Evolutionary conservation across 1,139 yeast genomes (phyloP).

Genomic region (Suzukiozyma palmioleophila): DNA sequence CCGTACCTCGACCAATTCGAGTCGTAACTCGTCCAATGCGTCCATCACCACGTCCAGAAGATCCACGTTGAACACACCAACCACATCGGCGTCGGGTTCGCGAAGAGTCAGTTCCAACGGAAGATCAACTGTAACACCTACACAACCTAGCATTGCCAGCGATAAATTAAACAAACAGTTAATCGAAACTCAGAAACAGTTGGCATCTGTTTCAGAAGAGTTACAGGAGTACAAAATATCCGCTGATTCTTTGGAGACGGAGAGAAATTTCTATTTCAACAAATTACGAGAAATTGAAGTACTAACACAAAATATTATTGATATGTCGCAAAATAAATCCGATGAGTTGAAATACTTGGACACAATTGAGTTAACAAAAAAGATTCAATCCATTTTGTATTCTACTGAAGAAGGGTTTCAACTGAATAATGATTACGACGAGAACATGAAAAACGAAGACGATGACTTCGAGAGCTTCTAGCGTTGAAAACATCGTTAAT

Average conservation of each 20-base stretch:
- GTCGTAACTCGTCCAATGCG: neutral
- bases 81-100: neutral
- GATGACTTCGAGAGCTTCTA: neutral
- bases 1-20: neutral
- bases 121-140: slow-evolving; percentile 8
- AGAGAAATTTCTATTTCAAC: slow-evolving; percentile 85
- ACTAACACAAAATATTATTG: slow-evolving; percentile 62
- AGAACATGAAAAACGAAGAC: slow-evolving; percentile 5
- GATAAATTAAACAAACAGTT: slow-evolving; percentile 17
- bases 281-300: slow-evolving; percentile 87
- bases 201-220: slow-evolving; percentile 44
- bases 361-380: slow-evolving; percentile 44
- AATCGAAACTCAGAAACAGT: slow-evolving; percentile 25
- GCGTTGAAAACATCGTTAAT: neutral
- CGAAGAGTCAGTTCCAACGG: slow-evolving; percentile 9
- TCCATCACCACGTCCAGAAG: neutral
- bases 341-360: slow-evolving; percentile 26
- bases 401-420: slow-evolving; percentile 78
- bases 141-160: slow-evolving; percentile 6
- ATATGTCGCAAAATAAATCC: slow-evolving; percentile 24
- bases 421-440: slow-evolving; percentile 29
- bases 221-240: slow-evolving; percentile 48
- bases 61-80: neutral
- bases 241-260: slow-evolving; percentile 61
- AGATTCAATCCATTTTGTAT: slow-evolving; percentile 71